Base-by-base conservation (phyloP, 495 filamentous ascomycete genomes). In the Jackrogersella minutella region DNA sequence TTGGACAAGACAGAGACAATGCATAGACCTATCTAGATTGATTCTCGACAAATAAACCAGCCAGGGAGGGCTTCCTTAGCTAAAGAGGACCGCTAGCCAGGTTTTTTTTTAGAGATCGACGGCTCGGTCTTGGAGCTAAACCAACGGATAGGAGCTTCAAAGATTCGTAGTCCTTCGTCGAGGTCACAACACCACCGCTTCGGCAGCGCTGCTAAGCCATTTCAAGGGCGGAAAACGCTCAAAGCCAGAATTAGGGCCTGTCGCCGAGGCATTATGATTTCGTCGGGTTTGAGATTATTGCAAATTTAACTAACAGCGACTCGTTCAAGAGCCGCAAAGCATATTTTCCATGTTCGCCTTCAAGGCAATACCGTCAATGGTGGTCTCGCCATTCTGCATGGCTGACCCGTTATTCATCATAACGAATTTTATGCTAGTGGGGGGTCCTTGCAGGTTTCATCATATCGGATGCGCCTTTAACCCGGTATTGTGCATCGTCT, bases 371-470 rank as follows among this genome's bases (percentile, higher is more conserved):
- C 26, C 50, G 64, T 64, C 41, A 61, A 59, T 56, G 56, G 66
- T 69, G 43, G 66, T 64, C 49, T 64, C 60, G 60, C 62, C 55
- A 59, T 60, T 55, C 66, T 64, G 66, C 66, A 69, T 64, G 33
- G 47, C 36, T 39, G 66, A 69, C 56, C 61, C 66, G 60, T 69
- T 69, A 69, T 69, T 68, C 66, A 69, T 64, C 66, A 69, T 69
- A 57, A 54, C 60, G 61, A 52, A 62, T 33, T 65, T 69, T 69
- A 69, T 69, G 61, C 56, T 69, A 64, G 61, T 57, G 61, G 66
- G 63, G 66, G 66, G 66, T 69, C 66, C 66, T 69, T 69, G 66
- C 66, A 69, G 66, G 60, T 69, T 59, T 69, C 66, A 65, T 65
- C 62, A 60, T 62, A 46, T 55, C 66, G 61, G 62, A 64, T 57